These are phyloP conservation scores for Cladophialophora chaetospira DNA, from an alignment of 2,329 filamentous ascomycete genomes.

Conservation along the genomic window DNA sequence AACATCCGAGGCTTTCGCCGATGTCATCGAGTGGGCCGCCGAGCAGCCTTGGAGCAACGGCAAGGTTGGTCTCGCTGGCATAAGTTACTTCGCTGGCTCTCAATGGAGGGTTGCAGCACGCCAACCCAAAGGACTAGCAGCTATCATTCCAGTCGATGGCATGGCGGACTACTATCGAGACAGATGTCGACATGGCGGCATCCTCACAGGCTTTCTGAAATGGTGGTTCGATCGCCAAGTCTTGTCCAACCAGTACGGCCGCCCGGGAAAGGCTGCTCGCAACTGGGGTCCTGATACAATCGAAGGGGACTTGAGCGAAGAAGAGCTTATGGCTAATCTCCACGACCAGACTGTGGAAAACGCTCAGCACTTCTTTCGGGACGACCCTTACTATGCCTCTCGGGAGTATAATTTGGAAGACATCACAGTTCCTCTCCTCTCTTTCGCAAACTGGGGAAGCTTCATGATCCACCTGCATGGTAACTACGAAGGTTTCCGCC, in stretches of 20 bases:
- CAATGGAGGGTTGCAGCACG: constrained; percentile 59
- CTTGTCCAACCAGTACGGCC: constrained; percentile 65
- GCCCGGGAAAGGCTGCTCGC: constrained; percentile 49
- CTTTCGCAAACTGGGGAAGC: constrained; percentile 71
- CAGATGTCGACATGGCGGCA: constrained; percentile 63
- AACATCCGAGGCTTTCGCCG: constrained; percentile 55
- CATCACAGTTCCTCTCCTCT: constrained; percentile 67
- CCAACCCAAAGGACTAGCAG: constrained; percentile 53
- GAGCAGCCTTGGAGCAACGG: constrained; percentile 54
- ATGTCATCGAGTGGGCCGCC: constrained; percentile 57
- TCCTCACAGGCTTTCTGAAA: constrained; percentile 62
- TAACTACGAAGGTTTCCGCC: constrained; percentile 64
- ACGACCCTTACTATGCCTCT: constrained; percentile 65
- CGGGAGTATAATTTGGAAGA: constrained; percentile 67
- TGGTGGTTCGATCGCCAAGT: constrained; percentile 50
- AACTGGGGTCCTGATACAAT: constrained; percentile 56
- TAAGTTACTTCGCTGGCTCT: constrained; percentile 56
- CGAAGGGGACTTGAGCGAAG: constrained; percentile 42
- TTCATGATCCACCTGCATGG: constrained; percentile 69
- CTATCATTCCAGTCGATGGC: constrained; percentile 59
- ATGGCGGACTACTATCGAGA: constrained; percentile 62
- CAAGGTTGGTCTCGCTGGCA: constrained; percentile 55
- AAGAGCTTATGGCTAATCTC: constrained; percentile 41
- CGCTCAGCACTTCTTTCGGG: constrained; percentile 57
- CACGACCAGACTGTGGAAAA: constrained; percentile 50